Evolutionary conservation across 805 yeast species (phyloP).

Genomic region (Lipomyces sp.): DNA sequence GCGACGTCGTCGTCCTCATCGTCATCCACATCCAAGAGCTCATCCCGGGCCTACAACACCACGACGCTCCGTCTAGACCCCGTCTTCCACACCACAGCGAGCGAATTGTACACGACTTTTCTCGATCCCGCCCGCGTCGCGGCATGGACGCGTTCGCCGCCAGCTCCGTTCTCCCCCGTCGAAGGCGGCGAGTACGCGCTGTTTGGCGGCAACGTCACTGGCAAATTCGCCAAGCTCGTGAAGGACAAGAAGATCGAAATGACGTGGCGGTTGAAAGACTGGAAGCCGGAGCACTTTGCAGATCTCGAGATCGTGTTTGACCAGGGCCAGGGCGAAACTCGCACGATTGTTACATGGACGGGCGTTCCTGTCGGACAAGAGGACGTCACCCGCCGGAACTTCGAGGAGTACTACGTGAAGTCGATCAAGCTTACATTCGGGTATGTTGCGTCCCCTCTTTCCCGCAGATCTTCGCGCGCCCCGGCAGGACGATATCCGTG

Average conservation of each 20-base stretch:
- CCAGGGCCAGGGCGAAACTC: slow-evolving; percentile 83
- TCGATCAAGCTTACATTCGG: slow-evolving; percentile 91
- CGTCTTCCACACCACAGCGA: slow-evolving; percentile 81
- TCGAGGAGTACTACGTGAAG: slow-evolving; percentile 83
- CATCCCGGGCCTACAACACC: slow-evolving; percentile 65
- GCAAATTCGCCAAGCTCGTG: slow-evolving; percentile 61
- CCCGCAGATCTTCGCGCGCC: too few relatives aligned
- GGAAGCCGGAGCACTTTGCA: slow-evolving; percentile 86
- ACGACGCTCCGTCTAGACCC: slow-evolving; percentile 74
- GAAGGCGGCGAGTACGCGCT: slow-evolving; percentile 64
- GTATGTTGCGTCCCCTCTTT: slow-evolving; percentile 16
- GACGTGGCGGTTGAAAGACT: slow-evolving; percentile 82
- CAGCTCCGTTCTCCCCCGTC: slow-evolving; percentile 52
- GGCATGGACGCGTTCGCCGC: slow-evolving; percentile 83
- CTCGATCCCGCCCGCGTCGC: slow-evolving; percentile 71
- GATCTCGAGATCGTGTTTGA: slow-evolving; percentile 60
- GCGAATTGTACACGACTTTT: slow-evolving; percentile 75
- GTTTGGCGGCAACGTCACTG: slow-evolving; percentile 84
- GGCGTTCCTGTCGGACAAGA: slow-evolving; percentile 97
- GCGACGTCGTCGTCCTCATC: slow-evolving; percentile 3
- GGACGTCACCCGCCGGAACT: slow-evolving; percentile 76
- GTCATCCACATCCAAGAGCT: slow-evolving; percentile 7
- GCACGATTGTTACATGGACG: slow-evolving; percentile 68
- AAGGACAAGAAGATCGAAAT: slow-evolving; percentile 59
- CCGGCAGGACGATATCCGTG: too few relatives aligned